Evolutionary conservation across 1,139 yeast species (phyloP).

Genomic region (Magnusiomyces ingens): DNA sequence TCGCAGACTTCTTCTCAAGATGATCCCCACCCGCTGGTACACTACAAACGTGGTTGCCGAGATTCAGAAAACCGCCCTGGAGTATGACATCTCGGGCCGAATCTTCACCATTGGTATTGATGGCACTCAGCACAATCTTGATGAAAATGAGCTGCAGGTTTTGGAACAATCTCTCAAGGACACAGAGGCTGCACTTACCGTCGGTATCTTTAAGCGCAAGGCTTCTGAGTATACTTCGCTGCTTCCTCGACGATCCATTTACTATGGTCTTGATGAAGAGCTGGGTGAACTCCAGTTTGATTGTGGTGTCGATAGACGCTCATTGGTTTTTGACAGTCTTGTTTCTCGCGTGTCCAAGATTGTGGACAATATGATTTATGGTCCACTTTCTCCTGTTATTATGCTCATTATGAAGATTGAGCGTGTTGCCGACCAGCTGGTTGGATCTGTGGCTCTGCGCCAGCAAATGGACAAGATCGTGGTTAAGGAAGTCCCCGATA

Average conservation of each 20-base stretch:
- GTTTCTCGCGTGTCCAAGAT: background rate
- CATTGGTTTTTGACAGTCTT: conserved; percentile 2
- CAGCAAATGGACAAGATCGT: conserved; percentile 1
- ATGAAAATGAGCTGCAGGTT: background rate
- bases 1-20: conserved; percentile 11
- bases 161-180: background rate
- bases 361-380: conserved; percentile 3
- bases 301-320: background rate
- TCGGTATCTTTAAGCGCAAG: background rate
- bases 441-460: background rate
- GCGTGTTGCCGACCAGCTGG: background rate
- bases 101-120: conserved; percentile 11
- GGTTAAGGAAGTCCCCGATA: background rate
- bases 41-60: conserved; percentile 13
- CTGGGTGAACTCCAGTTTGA: conserved; percentile 3
- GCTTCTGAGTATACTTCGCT: background rate
- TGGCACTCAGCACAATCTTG: background rate
- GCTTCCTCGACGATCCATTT: background rate
- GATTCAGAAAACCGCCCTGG: conserved; percentile 9
- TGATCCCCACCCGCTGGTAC: conserved; percentile 15
- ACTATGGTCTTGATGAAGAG: conserved; percentile 2
- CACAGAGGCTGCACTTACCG: background rate
- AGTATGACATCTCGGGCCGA: conserved; percentile 12
- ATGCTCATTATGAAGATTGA: background rate
- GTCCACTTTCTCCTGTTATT: background rate